Base-by-base conservation (phyloP, 768 basidiomycete genomes). In the Pleurotus salmoneostramineus region DNA sequence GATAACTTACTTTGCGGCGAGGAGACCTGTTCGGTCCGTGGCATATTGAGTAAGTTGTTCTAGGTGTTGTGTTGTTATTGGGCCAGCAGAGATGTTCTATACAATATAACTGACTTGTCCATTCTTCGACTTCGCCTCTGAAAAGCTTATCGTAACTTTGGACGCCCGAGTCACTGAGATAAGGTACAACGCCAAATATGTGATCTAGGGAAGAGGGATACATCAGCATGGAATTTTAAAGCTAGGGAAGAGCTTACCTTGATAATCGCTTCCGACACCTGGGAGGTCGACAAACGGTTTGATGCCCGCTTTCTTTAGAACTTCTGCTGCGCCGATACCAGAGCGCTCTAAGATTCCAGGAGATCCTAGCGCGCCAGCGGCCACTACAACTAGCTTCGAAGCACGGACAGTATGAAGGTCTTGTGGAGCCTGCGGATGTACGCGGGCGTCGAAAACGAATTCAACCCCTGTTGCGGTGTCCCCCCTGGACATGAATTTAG, bases 341-440 rank as follows among this genome's bases (percentile, higher is more conserved):
- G 76, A 83, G 3, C 84, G 73, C 63, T 86, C 81, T 5, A 88
- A 74, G 15, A 87, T 75, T 3, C 58, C 60, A 1, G 66, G 66
- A 14, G 62, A 49, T 10, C 77, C 76, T 21, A 78, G 69, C 0
- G 76, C 52, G 1, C 78, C 77, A 1, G 72, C 71, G 11, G 72
- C 72, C 2, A 79, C 46, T 0, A 79, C 67, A 6, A 79, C 72
- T 5, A 78, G 60, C 34, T 68, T 66, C 6, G 62, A 63, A 3
- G 74, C 78, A 11, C 48, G 66, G 4, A 67, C 60, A 45, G 58
- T 46, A 2, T 46, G 50, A 2, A 57, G 12, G 15, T 51, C 43
- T 17, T 63, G 51, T 0, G 58, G 46, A 32, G 59, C 57, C 5
- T 46, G 17, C 45, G 51, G 65, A 7, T 63, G 60, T 14, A 65